phyloP scores from a whole-genome alignment of 2,329 filamentous ascomycete genomes.

The Curvularia verruculosa region DNA sequence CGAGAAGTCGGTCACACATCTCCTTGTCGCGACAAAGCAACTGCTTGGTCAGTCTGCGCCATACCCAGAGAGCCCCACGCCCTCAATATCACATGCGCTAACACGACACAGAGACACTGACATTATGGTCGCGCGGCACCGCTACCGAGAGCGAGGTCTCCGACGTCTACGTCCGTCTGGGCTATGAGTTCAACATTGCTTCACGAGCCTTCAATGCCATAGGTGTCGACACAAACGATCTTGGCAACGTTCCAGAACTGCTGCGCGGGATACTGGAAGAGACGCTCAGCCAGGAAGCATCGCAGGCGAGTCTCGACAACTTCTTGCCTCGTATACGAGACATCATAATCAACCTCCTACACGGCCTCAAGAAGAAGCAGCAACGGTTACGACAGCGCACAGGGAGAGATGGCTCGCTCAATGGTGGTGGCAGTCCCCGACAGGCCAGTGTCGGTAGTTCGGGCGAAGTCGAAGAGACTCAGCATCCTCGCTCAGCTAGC shows the following conservation, averaged over 20 bases:
- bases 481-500: slow-evolving; percentile 51
- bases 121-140: slow-evolving; percentile 92
- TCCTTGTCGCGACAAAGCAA: slow-evolving; percentile 96
- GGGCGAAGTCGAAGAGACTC: slow-evolving; percentile 48
- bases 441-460: slow-evolving; percentile 46
- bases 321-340: slow-evolving; percentile 94
- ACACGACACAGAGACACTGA: slow-evolving; percentile 74
- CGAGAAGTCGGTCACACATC: slow-evolving; percentile 92
- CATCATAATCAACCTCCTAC: slow-evolving; percentile 96
- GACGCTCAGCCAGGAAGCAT: slow-evolving; percentile 95
- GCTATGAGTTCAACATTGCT: slow-evolving; percentile 99
- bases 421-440: slow-evolving; percentile 47
- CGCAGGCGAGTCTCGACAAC: slow-evolving; percentile 87
- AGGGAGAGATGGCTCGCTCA: slow-evolving; percentile 54
- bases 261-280: slow-evolving; percentile 91
- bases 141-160: slow-evolving; percentile 95
- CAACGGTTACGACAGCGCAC: slow-evolving; percentile 74
- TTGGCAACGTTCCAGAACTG: slow-evolving; percentile 93
- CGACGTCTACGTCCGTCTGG: slow-evolving; percentile 94
- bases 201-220: slow-evolving; percentile 96
- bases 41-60: slow-evolving; percentile 62
- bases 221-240: slow-evolving; percentile 90
- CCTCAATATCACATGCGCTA: slow-evolving; percentile 16
- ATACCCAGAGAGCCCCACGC: slow-evolving; percentile 5
- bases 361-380: slow-evolving; percentile 96